Conservation (phyloP, 441 rosid genomes). For the Aleurites moluccanus region DNA sequence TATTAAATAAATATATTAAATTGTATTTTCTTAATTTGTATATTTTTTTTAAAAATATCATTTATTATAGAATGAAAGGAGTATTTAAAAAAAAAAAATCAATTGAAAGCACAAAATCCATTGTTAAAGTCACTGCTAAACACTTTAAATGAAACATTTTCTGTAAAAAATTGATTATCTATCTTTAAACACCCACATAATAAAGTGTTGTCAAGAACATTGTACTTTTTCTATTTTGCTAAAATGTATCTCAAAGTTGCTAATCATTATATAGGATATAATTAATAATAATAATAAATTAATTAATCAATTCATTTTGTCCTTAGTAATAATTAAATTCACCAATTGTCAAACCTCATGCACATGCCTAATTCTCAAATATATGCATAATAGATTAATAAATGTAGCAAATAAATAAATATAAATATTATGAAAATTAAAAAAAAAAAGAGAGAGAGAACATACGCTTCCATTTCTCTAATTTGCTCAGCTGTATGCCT, state of each 20-base stretch:
- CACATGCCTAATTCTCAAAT: neutral
- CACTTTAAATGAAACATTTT: too few relatives aligned
- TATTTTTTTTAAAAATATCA: too few relatives aligned
- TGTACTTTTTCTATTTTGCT: too few relatives aligned
- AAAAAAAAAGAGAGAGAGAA: neutral
- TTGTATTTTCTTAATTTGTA: too few relatives aligned
- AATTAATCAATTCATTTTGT: neutral
- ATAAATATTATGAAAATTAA: neutral
- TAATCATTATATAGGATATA: neutral
- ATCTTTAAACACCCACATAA: too few relatives aligned
- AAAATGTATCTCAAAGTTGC: neutral
- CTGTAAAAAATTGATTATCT: too few relatives aligned
- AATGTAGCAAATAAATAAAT: neutral
- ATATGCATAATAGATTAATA: neutral
- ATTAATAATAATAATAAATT: neutral
- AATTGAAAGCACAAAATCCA: too few relatives aligned
- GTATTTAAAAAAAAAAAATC: too few relatives aligned
- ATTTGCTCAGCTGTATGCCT: conserved; percentile 95
- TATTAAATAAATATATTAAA: too few relatives aligned
- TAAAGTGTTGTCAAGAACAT: too few relatives aligned
- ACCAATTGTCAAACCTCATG: neutral
- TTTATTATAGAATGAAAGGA: too few relatives aligned
- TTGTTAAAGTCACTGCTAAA: too few relatives aligned
- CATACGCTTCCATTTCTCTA: conserved; percentile 95
- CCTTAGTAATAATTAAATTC: neutral